Evolutionary conservation across 2,329 filamentous ascomycete species (phyloP).

Genomic region (Neopestalotiopsis clavispora): DNA sequence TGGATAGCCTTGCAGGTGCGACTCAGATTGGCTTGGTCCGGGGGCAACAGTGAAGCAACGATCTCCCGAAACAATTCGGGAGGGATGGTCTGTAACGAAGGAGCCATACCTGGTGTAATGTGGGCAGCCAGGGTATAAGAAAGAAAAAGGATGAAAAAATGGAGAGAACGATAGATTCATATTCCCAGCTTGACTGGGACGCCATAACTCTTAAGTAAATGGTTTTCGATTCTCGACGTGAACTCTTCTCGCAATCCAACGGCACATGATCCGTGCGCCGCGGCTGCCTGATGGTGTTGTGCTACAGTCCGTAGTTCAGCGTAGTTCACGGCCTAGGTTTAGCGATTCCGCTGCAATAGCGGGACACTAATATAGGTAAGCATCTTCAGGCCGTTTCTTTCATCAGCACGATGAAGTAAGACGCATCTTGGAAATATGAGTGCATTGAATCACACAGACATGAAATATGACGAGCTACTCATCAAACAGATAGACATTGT

Average conservation of each 20-base stretch:
- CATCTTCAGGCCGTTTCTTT: too few species aligned
- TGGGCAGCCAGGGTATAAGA: too few species aligned
- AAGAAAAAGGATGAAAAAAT: too few species aligned
- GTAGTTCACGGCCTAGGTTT: too few species aligned
- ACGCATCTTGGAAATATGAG: too few species aligned
- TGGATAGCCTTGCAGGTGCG: conserved; percentile 17
- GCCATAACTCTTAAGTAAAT: neutral
- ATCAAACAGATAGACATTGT: too few species aligned
- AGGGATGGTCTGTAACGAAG: neutral
- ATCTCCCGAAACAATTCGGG: neutral
- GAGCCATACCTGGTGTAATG: neutral
- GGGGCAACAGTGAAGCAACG: neutral
- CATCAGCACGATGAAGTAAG: too few species aligned
- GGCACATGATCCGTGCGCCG: neutral
- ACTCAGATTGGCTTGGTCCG: conserved; percentile 13
- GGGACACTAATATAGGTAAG: too few species aligned
- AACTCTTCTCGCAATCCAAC: neutral
- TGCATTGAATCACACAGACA: too few species aligned
- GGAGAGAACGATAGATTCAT: too few species aligned
- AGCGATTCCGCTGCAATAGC: too few species aligned
- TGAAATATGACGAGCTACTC: too few species aligned
- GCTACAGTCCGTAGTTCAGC: neutral
- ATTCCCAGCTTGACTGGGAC: neutral
- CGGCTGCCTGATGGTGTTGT: neutral
- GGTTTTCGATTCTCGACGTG: neutral